A percentile compares a stretch with the other conserved stretches of the same genome.
phyloP scores from a whole-genome alignment of 1,284 basidiomycete genomes.

The Sanghuangporus baumii region DNA sequence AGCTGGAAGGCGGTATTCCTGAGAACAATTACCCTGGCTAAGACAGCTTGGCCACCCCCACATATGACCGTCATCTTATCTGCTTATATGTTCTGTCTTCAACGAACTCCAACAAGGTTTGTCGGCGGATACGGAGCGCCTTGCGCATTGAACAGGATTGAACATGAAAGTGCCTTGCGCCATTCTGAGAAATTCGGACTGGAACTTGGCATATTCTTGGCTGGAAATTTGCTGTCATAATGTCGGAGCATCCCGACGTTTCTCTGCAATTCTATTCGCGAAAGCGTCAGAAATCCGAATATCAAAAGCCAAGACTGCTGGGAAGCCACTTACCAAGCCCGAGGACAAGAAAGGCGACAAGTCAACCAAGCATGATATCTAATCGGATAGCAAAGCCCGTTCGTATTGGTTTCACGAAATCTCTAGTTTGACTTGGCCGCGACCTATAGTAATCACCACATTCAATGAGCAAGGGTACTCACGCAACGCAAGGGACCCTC shows the following conservation, averaged over 20 bases:
- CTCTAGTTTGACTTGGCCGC: not conserved
- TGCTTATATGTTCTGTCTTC: not conserved
- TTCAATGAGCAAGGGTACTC: no score
- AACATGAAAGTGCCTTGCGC: not conserved
- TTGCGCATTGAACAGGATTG: not conserved
- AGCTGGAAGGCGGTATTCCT: not conserved
- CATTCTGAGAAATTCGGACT: not conserved
- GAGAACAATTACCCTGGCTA: not conserved
- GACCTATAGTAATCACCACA: no score
- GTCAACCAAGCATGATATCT: not conserved
- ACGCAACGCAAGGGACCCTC: no score
- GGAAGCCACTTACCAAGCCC: not conserved
- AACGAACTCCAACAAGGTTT: not conserved
- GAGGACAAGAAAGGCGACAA: not conserved
- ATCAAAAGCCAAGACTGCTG: not conserved
- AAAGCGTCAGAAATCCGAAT: not conserved
- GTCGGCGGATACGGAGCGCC: not conserved
- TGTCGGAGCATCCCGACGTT: not conserved
- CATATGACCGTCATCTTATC: not conserved
- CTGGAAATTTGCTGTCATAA: not conserved
- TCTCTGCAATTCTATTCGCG: not conserved
- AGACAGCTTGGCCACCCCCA: not conserved
- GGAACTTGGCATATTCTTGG: not conserved
- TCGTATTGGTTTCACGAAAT: not conserved
- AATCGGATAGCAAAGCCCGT: not conserved